phyloP scores from a whole-genome alignment of 352 stramenopile genomes.

The Elongisporangium prolatum region DNA sequence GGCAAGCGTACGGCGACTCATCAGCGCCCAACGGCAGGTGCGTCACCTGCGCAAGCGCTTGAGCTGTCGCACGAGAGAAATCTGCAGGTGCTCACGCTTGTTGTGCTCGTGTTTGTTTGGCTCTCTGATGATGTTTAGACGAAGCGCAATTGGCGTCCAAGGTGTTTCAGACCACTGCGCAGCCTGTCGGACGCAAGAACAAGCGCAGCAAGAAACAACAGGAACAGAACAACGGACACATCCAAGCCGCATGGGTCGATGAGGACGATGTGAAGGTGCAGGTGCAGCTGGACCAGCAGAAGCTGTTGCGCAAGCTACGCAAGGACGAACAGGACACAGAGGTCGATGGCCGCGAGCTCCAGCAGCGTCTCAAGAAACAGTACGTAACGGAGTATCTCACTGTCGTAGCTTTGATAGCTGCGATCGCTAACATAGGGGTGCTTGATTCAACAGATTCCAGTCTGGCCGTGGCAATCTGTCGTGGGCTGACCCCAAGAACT shows the following conservation, averaged over 20 bases:
- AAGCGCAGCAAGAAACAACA: constrained; percentile 19
- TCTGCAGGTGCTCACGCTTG: constrained; percentile 12
- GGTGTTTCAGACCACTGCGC: constrained; percentile 40
- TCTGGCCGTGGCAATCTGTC: constrained; percentile 43
- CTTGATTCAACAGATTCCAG: constrained; percentile 40
- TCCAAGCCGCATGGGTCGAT: constrained; percentile 80
- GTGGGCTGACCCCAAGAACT: constrained; percentile 77
- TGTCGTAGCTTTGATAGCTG: background rate
- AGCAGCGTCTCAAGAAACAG: constrained; percentile 79
- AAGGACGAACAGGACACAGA: constrained; percentile 67
- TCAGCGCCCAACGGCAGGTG: constrained; percentile 17
- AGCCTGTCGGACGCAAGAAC: constrained; percentile 22
- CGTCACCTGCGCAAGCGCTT: background rate
- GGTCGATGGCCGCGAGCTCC: constrained; percentile 69
- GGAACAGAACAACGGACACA: constrained; percentile 10
- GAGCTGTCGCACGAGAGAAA: constrained; percentile 10
- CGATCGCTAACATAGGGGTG: background rate
- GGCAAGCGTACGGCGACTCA: constrained; percentile 34
- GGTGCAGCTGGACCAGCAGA: constrained; percentile 65
- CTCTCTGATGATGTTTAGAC: constrained; percentile 13
- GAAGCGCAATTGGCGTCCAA: constrained; percentile 53
- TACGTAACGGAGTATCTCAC: constrained; percentile 17
- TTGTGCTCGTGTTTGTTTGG: background rate
- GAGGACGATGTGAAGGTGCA: constrained; percentile 78
- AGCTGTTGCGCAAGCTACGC: constrained; percentile 78